phyloP scores from a whole-genome alignment of 192 early-diverging fungal species.

The Entomortierella lignicola region DNA sequence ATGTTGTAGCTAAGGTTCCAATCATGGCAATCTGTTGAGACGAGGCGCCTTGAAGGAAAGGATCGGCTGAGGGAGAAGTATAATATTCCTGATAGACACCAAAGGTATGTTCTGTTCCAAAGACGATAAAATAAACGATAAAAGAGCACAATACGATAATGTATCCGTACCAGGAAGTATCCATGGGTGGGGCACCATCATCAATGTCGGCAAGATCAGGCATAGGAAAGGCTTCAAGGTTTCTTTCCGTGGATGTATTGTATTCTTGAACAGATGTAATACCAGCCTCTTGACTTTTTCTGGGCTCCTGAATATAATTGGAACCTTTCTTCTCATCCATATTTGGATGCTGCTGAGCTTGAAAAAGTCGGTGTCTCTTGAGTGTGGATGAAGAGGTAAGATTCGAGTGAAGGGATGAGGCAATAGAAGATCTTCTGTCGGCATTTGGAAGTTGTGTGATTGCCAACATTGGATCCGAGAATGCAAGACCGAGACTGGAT shows the following conservation, averaged over 20 bases:
- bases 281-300: constrained; percentile 6
- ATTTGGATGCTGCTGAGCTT: constrained; percentile 1
- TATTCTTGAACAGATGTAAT: background rate
- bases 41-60: constrained; percentile 19
- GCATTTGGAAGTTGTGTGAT: constrained; percentile 48
- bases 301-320: background rate
- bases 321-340: constrained; percentile 13
- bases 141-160: constrained; percentile 40
- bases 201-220: constrained; percentile 16
- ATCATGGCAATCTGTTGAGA: constrained; percentile 40
- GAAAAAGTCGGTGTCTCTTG: constrained; percentile 16
- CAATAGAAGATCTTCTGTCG: constrained; percentile 29
- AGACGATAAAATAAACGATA: constrained; percentile 47
- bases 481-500: constrained; percentile 27
- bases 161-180: constrained; percentile 49
- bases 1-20: constrained; percentile 48
- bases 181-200: constrained; percentile 44
- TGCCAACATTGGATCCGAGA: constrained; percentile 51
- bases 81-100: constrained; percentile 52
- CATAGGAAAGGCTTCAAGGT: constrained; percentile 20
- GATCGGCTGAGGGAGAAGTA: constrained; percentile 29
- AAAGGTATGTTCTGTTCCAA: constrained; percentile 51
- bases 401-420: constrained; percentile 38
- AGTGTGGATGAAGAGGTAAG: constrained; percentile 9
- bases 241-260: background rate